These are phyloP conservation scores for Nissolia schottii DNA, from an alignment of 306 rosid species.

Conservation along the genomic window DNA sequence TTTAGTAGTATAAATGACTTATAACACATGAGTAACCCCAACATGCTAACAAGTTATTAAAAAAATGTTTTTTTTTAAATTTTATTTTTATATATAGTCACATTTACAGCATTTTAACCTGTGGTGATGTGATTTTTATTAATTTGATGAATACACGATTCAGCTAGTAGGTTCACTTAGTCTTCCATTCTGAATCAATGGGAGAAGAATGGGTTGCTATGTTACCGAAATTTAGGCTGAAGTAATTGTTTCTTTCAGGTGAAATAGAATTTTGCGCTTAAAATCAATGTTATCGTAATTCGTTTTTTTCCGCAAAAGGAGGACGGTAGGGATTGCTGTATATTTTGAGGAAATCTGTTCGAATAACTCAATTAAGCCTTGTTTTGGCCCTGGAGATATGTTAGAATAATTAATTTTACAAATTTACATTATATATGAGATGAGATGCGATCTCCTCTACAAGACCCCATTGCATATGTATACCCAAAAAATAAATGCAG, in stretches of 20 bases:
- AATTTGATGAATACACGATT: neutral
- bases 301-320: neutral
- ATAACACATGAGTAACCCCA: neutral
- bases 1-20: neutral
- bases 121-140: neutral
- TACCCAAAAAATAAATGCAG: too few species aligned
- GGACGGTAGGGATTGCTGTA: neutral
- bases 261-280: neutral
- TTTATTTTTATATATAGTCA: too few species aligned
- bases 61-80: neutral
- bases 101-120: neutral
- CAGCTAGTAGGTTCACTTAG: neutral
- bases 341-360: too few species aligned
- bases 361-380: neutral
- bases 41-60: constrained; percentile 8
- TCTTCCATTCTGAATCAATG: neutral
- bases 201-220: neutral
- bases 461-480: too few species aligned
- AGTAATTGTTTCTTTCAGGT: neutral
- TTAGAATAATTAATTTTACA: too few species aligned
- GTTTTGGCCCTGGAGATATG: neutral
- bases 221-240: neutral
- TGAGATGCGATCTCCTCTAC: neutral
- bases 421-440: too few species aligned
- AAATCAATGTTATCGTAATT: neutral